Conservation (phyloP, 371 early-diverging fungal species). For the Mycotypha africana region DNA sequence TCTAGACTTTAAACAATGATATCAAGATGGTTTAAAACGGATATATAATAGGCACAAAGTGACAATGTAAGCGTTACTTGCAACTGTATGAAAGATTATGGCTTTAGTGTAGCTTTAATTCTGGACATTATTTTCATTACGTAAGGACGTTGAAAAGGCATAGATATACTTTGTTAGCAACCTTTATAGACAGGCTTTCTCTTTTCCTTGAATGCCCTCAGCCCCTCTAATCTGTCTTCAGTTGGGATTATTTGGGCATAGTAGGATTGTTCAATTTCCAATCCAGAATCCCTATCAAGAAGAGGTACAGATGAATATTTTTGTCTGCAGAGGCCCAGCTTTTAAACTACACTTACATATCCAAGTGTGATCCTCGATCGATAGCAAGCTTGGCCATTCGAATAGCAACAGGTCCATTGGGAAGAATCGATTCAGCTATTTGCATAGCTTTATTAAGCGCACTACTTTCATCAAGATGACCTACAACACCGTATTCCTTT, state of each 20-base stretch:
- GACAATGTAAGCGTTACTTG: too few relatives aligned
- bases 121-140: too few relatives aligned
- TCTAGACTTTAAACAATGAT: too few relatives aligned
- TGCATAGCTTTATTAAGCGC: conserved; percentile 72
- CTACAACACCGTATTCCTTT: conserved; percentile 70
- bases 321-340: too few relatives aligned
- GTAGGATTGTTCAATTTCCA: conserved; percentile 92
- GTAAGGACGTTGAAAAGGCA: too few relatives aligned
- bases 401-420: conserved; percentile 86
- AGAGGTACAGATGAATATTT: background rate
- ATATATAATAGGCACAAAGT: too few relatives aligned
- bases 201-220: conserved; percentile 49
- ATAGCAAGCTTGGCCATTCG: conserved; percentile 87
- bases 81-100: too few relatives aligned
- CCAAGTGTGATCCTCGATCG: conserved; percentile 75
- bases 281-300: conserved; percentile 63
- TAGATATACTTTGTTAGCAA: conserved; percentile 48
- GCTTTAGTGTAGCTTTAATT: too few relatives aligned
- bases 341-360: conserved; percentile 66
- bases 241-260: conserved; percentile 94
- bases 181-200: conserved; percentile 73
- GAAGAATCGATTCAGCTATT: conserved; percentile 77
- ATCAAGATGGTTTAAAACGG: too few relatives aligned
- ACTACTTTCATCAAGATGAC: conserved; percentile 64
- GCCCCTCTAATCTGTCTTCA: conserved; percentile 90